These are phyloP conservation scores for Pyricularia sp. DNA, from an alignment of 2,329 filamentous ascomycete genomes.

Conservation along the genomic window DNA sequence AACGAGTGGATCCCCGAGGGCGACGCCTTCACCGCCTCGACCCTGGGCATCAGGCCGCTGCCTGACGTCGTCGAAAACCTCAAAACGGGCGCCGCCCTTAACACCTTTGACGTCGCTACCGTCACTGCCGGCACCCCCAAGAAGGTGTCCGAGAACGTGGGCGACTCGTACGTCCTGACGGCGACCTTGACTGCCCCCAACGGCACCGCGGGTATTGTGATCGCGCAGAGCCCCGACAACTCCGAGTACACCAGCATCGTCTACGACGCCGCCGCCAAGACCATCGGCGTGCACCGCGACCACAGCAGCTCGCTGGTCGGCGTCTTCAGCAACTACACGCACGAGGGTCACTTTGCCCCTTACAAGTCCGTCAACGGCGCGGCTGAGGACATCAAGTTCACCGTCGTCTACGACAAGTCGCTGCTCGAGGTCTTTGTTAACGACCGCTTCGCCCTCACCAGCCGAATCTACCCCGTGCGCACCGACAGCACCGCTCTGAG, in stretches of 20 bases:
- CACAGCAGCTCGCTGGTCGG: slow-evolving; percentile 1
- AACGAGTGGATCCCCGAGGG: neutral
- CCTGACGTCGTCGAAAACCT: too few relatives aligned
- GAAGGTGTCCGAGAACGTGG: neutral
- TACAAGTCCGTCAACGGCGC: neutral
- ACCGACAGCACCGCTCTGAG: slow-evolving; percentile 3
- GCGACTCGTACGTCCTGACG: slow-evolving; percentile 1
- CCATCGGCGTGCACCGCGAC: slow-evolving; percentile 1
- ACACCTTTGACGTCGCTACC: neutral
- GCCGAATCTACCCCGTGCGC: slow-evolving; percentile 2
- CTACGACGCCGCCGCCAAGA: neutral
- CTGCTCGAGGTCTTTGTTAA: slow-evolving; percentile 4
- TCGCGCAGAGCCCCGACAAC: slow-evolving; percentile 1
- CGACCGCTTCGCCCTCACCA: slow-evolving; percentile 5
- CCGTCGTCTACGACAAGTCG: slow-evolving; percentile 2
- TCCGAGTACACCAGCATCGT: slow-evolving; percentile 2
- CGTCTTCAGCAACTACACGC: neutral
- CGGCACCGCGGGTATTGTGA: neutral
- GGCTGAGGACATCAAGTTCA: neutral
- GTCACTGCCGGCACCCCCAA: neutral
- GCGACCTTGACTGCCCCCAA: neutral
- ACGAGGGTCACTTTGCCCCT: slow-evolving; percentile 1
- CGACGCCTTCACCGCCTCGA: too few relatives aligned
- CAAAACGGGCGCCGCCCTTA: neutral
- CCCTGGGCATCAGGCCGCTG: too few relatives aligned